Conservation (phyloP, 108 stramenopile species). For the Fragilariopsis cylindrus region DNA sequence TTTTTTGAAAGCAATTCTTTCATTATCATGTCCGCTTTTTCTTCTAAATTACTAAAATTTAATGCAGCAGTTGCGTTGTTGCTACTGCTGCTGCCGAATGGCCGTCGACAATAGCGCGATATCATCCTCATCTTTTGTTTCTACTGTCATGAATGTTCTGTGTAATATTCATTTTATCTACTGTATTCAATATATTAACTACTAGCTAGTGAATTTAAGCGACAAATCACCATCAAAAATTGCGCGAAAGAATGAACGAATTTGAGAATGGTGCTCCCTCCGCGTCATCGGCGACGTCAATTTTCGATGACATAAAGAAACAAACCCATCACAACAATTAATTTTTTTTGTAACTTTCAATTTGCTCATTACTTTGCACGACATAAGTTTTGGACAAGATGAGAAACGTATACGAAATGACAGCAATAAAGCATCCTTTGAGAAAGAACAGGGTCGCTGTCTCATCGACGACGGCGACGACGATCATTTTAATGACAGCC, state of each 20-base stretch:
- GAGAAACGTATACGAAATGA: background rate
- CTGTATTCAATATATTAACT: background rate
- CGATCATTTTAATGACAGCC: background rate
- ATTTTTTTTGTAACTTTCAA: background rate
- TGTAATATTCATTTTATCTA: too few species aligned
- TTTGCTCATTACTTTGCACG: background rate
- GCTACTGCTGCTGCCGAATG: too few species aligned
- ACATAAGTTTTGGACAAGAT: background rate
- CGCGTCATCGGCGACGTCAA: background rate
- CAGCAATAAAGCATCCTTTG: background rate
- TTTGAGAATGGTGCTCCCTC: background rate
- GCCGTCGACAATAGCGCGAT: too few species aligned
- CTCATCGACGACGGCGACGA: background rate
- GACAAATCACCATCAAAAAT: background rate
- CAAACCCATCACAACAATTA: background rate
- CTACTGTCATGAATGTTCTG: too few species aligned
- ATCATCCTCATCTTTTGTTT: too few species aligned
- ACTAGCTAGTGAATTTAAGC: background rate
- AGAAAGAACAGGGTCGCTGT: background rate
- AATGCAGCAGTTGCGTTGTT: too few species aligned
- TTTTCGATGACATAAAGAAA: background rate
- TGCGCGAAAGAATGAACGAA: too few species aligned
- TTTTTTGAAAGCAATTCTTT: slow-evolving; percentile 2
- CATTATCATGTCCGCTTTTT: background rate
- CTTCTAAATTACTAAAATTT: background rate